Evolutionary conservation across 1,284 basidiomycete species (phyloP), one percentile per base, ranked within the genome.

Genomic region (Ustilago bromivora): DNA sequence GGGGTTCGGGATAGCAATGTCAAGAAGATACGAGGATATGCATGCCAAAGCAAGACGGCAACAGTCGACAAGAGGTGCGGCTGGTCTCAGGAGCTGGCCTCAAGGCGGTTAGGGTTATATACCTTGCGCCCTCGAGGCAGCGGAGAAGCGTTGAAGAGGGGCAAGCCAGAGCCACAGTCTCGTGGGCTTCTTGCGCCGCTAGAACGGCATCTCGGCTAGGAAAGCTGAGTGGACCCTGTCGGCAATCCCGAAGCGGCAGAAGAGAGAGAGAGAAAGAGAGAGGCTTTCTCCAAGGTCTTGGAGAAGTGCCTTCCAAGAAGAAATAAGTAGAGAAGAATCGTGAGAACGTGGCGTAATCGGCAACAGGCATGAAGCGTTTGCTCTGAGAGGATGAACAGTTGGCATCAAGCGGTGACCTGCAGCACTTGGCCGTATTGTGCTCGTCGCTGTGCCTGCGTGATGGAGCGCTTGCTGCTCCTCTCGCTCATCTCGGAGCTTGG

Each of bases 211-310:
- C 4, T 40, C 36, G 13, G 32, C 36, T 38, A n/a, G 35, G 46
- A 38, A 32, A 49, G 34, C 36, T 35, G 19, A 17, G 19, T 61
- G 60, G 56, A 68, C 66, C 66, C 60, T 62, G 28, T 58, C 55
- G 66, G 65, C 40, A 49, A 41, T 23, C 9, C 58, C 64, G 53
- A 60, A 41, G 58, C 57, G 36, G 13, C 35, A 60, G 34, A 61
- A 31, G 43, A 46, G 43, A 46, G 43, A 15, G 40, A 41, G 40
- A 46, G 43, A 19, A 3, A 23, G 23, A 28, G 23, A 28, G 23
- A 3, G 3, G 23, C 23, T 57, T 53, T 56, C 58, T 51, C 40
- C 49, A 60, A 49, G 58, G 58, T 52, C 47, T 17, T 53, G 28
- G 35, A 56, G 46, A 52, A 51, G 54, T 46, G 36, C 36, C 13